Percentiles rank a stretch among this genome's conserved stretches.
Evolutionary conservation across 768 basidiomycete genomes (phyloP).

Genomic region (Phanerodontia chrysosporium): DNA sequence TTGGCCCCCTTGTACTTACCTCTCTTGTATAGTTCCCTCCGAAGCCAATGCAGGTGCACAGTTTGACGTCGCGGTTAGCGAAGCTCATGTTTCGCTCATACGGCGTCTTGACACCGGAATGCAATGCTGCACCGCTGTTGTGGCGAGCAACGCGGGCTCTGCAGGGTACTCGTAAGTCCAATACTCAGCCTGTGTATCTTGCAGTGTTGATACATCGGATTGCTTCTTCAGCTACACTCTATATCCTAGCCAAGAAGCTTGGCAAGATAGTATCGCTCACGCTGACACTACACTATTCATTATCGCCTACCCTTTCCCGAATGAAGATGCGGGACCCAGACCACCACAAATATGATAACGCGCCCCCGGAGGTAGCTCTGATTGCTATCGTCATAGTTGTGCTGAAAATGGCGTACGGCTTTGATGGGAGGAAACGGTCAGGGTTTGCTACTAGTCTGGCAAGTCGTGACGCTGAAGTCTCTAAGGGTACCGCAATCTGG

Average conservation of each 20-base stretch:
- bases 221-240: constrained; percentile 54
- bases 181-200: constrained; percentile 7
- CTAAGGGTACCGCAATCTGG: constrained; percentile 39
- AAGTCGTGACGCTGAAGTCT: background rate
- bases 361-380: constrained; percentile 65
- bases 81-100: constrained; percentile 48
- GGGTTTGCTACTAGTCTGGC: background rate
- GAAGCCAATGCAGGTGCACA: constrained; percentile 50
- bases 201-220: background rate
- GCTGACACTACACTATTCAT: constrained; percentile 52
- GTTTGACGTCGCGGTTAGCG: constrained; percentile 58
- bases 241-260: constrained; percentile 58
- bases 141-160: constrained; percentile 72
- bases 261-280: constrained; percentile 52
- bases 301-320: constrained; percentile 39
- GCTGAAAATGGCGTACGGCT: constrained; percentile 81
- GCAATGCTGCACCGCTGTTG: constrained; percentile 70
- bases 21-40: constrained; percentile 78
- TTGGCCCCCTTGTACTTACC: too few species aligned
- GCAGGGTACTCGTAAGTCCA: constrained; percentile 68
- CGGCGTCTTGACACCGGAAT: constrained; percentile 63
- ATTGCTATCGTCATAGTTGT: constrained; percentile 59
- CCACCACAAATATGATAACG: constrained; percentile 55
- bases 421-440: constrained; percentile 66
- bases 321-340: constrained; percentile 36